These are phyloP conservation scores for Calcarisporium arbuscula DNA, from an alignment of 2,329 filamentous ascomycete genomes.

Conservation along the genomic window DNA sequence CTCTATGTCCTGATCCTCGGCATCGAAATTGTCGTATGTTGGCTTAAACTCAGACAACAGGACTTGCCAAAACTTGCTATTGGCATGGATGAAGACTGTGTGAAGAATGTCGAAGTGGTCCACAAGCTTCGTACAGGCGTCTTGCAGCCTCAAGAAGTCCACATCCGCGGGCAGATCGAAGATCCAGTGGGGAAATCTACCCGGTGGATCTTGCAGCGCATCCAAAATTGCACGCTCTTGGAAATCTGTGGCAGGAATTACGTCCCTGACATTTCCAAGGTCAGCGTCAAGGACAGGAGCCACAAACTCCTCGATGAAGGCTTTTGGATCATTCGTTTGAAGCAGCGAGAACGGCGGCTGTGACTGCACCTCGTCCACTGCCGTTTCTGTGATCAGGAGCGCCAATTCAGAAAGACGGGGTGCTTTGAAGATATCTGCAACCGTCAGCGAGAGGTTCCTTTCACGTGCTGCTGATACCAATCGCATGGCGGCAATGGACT, in stretches of 20 bases:
- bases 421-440: conserved; percentile 5
- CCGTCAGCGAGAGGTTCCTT: conserved; percentile 2
- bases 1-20: conserved; percentile 1
- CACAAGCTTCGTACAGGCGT: conserved; percentile 1
- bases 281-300: conserved; percentile 1
- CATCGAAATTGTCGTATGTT: conserved; percentile 2
- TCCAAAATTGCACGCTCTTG: conserved; percentile 4
- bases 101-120: conserved; percentile 5
- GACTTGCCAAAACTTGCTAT: conserved; percentile 6
- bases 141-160: conserved; percentile 2
- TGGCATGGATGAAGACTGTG: conserved; percentile 5
- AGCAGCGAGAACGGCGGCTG: conserved; percentile 3
- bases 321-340: neutral
- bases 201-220: conserved; percentile 5
- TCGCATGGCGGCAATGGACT: conserved; percentile 7
- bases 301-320: conserved; percentile 4
- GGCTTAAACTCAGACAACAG: conserved; percentile 3
- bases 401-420: conserved; percentile 6
- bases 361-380: neutral
- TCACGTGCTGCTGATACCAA: conserved; percentile 3
- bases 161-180: conserved; percentile 4
- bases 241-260: conserved; percentile 4
- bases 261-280: neutral
- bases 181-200: conserved; percentile 6
- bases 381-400: neutral